phyloP scores from a whole-genome alignment of 1,139 yeast genomes.

The Meyerozyma elateridarum region DNA sequence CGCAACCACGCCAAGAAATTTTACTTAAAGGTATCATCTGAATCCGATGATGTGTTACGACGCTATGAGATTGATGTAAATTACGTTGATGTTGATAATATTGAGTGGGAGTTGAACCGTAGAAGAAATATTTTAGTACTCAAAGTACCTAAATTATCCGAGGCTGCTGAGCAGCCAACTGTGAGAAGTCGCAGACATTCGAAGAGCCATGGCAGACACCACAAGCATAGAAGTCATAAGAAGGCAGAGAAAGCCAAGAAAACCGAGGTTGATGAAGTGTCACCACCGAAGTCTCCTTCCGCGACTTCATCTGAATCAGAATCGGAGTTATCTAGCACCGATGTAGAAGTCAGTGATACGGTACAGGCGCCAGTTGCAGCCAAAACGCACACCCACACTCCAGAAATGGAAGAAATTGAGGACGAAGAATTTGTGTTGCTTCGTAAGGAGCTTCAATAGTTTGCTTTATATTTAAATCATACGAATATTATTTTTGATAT shows the following conservation, averaged over 20 bases:
- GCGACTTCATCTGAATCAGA: not conserved
- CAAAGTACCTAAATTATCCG: constrained; percentile 1
- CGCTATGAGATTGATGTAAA: constrained; percentile 2
- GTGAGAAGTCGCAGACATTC: no score
- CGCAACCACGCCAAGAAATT: constrained; percentile 1
- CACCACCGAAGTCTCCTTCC: not conserved
- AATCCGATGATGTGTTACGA: not conserved
- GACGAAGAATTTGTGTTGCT: constrained; percentile 1
- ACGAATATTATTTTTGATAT: not conserved
- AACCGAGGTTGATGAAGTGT: not conserved
- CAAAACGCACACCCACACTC: not conserved
- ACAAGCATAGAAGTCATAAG: not conserved
- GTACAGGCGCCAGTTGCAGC: not conserved
- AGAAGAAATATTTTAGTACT: not conserved
- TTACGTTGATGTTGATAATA: not conserved
- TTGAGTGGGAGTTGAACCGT: constrained; percentile 2
- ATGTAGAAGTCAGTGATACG: not conserved
- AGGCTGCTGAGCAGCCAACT: no score
- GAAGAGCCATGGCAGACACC: no score
- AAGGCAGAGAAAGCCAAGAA: not conserved
- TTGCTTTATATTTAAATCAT: not conserved
- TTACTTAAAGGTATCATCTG: not conserved
- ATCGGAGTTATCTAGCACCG: constrained; percentile 1
- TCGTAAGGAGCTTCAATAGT: not conserved
- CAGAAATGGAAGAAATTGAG: constrained; percentile 1